Conservation (phyloP, 225 moss, liverwort and hornwort genomes). For the Neckera pumila region DNA sequence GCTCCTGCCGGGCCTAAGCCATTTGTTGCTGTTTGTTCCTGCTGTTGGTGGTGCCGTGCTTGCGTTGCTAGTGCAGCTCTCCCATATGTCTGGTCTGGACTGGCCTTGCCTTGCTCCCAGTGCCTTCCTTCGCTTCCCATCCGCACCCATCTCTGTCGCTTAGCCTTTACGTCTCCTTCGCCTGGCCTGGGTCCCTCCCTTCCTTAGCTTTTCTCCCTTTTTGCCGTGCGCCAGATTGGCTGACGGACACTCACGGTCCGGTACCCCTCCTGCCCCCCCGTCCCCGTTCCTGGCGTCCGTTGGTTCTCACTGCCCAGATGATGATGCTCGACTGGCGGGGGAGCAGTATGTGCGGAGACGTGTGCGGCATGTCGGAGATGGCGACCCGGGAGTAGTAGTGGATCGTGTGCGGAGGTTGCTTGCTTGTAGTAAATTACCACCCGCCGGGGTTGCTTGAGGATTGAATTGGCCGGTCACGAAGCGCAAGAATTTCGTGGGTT, state of each 20-base stretch:
- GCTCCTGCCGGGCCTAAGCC: background rate
- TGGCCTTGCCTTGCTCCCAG: background rate
- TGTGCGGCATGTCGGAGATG: conserved; percentile 5
- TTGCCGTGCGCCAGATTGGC: conserved; percentile 8
- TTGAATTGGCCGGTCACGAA: background rate
- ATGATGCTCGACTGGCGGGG: background rate
- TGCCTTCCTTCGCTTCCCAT: background rate
- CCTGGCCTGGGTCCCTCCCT: background rate
- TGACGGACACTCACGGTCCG: background rate
- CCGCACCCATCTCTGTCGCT: background rate
- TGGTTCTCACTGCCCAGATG: background rate
- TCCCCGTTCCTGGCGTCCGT: background rate
- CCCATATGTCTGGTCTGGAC: background rate
- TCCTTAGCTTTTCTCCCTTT: background rate
- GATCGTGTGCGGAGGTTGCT: background rate
- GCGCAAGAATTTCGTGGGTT: background rate
- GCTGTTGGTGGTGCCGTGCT: conserved; percentile 5
- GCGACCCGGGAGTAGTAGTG: background rate
- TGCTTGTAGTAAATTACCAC: background rate
- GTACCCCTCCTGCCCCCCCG: background rate
- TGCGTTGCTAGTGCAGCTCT: background rate
- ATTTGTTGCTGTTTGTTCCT: background rate
- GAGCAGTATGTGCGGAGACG: conserved; percentile 16
- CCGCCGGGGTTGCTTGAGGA: background rate
- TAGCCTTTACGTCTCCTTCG: background rate